Evolutionary conservation across 108 stramenopile genomes (phyloP).

Genomic region (Conticribra guillardii): DNA sequence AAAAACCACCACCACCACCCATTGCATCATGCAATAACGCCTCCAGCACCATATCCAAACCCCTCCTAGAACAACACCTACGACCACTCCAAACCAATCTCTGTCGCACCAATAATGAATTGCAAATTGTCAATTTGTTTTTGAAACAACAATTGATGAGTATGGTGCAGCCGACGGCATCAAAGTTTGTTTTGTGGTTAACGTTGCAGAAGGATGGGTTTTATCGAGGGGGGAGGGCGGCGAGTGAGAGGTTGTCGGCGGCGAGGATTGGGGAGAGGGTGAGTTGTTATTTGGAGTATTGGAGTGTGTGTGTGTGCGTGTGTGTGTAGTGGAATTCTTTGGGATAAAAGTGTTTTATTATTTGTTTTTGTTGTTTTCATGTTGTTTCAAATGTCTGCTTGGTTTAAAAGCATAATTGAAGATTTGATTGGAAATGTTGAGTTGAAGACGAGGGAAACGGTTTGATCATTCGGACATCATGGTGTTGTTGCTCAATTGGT

Average conservation of each 20-base stretch:
- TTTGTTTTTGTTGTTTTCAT: slow-evolving; percentile 4
- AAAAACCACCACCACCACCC: not conserved
- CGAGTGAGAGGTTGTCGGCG: slow-evolving; percentile 86
- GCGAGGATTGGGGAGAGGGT: slow-evolving; percentile 93
- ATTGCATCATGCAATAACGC: not conserved
- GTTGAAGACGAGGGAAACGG: too few relatives aligned
- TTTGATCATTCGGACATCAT: too few relatives aligned
- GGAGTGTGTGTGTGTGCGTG: not conserved
- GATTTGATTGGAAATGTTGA: too few relatives aligned
- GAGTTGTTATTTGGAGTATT: too few relatives aligned
- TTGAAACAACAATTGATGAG: slow-evolving; percentile 75
- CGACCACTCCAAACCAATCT: slow-evolving; percentile 9
- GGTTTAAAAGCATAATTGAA: too few relatives aligned
- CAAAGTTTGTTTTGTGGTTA: slow-evolving; percentile 88
- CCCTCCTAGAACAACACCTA: slow-evolving; percentile 3
- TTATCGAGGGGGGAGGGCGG: slow-evolving; percentile 82
- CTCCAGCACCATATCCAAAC: not conserved
- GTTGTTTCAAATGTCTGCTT: too few relatives aligned
- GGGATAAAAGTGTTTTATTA: not conserved
- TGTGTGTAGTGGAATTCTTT: not conserved
- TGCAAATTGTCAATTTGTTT: slow-evolving; percentile 67
- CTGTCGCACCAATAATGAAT: slow-evolving; percentile 37
- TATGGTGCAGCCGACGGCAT: slow-evolving; percentile 70
- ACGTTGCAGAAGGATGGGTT: slow-evolving; percentile 84
- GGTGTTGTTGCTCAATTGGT: too few relatives aligned